Evolutionary conservation across 106 monocot genomes (phyloP), one percentile per base, ranked within the genome.

Genomic region (Dioscorea alata): DNA sequence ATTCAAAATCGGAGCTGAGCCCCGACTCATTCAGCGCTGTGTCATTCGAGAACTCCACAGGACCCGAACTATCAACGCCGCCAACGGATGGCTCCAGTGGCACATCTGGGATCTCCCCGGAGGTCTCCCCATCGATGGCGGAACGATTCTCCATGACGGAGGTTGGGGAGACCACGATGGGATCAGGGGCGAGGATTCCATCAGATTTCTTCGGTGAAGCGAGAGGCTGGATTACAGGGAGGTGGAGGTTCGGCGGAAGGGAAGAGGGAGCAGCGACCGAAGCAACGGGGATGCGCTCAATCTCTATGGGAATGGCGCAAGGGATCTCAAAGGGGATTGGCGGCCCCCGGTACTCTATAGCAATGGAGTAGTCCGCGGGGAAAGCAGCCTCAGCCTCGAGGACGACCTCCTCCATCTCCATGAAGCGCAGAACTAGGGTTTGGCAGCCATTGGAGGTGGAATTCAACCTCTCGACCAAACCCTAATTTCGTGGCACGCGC

Each of bases 211-310:
- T 75, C 12, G 23, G 48, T 35, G 70, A 78, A 20, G 79, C 28
- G 65, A 84, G 74, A 21, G 90, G 86, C 24, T 74, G 74, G n/a
- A 77, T 85, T 48, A 86, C 83, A 63, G 85, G 77, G 49, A 79
- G 61, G 54, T 78, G 24, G 57, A 73, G 18, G 58, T 32, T 48
- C 67, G 18, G 50, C 70, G 59, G 61, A 60, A 69, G 48, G 67
- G 62, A 60, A 0, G 77, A 64, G 12, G 71, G 49, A 4, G 85
- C 52, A 32, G 81, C 85, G 10, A 83, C 64, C 48, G 89, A 49
- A n/a, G 96, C 96, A 50, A 97, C 50, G 23, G 96, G 96, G 70
- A 97, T 92, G 20, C 74, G 73, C 22, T 84, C 79, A 69, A 97
- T 79, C 50, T 92, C 89, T 61, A 97, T 83, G 31, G 96, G 96